Percentiles rank a stretch among this genome's conserved stretches.
phyloP scores from a whole-genome alignment of 2,329 filamentous ascomycete species.

The Diaporthe ampelina region DNA sequence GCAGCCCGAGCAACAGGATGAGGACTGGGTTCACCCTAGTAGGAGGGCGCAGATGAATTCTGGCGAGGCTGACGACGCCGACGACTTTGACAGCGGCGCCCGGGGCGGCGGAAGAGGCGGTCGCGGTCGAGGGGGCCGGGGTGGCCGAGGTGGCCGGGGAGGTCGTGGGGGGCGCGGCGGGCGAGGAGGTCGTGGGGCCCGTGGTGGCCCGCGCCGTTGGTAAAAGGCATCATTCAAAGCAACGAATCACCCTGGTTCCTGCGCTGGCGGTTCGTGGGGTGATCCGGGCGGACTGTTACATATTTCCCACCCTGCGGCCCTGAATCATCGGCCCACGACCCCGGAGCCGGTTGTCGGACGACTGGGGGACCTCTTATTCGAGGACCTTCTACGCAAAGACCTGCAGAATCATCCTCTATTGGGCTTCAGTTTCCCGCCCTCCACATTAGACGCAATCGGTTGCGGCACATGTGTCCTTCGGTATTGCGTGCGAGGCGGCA shows the following conservation, averaged over 20 bases:
- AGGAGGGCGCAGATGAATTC: conserved; percentile 53
- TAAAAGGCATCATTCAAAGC: not conserved
- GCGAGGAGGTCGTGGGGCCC: not conserved
- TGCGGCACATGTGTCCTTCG: not conserved
- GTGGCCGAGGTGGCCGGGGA: conserved; percentile 3
- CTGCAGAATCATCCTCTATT: not conserved
- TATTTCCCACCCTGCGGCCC: not conserved
- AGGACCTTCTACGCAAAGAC: not conserved
- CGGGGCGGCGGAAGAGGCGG: conserved; percentile 4
- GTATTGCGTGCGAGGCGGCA: not conserved
- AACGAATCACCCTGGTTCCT: not conserved
- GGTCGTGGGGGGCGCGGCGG: conserved; percentile 4
- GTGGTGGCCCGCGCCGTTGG: conserved; percentile 14
- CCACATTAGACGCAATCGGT: not conserved
- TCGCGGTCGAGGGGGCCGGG: conserved; percentile 8
- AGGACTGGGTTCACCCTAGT: conserved; percentile 65
- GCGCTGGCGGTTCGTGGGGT: not conserved
- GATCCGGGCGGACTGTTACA: not conserved
- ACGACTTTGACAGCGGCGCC: conserved; percentile 17
- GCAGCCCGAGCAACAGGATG: conserved; percentile 47
- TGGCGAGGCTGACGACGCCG: conserved; percentile 2
- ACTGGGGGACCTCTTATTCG: not conserved
- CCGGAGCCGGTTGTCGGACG: not conserved
- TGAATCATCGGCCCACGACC: not conserved
- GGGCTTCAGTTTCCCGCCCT: not conserved